phyloP scores from a whole-genome alignment of 441 rosid species.

The Capsella rubella region DNA sequence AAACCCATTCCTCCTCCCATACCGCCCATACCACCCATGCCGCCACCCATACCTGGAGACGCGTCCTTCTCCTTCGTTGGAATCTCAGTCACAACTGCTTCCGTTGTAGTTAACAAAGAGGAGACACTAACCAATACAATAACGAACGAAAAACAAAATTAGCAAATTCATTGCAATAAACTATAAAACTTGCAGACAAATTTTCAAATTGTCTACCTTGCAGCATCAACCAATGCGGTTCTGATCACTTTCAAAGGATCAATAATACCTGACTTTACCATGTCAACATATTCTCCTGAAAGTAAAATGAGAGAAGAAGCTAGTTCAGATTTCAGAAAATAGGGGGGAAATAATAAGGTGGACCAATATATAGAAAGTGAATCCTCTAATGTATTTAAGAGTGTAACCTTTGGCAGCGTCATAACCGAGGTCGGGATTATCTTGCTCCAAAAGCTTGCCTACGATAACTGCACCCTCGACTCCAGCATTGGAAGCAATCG shows the following conservation, averaged over 20 bases:
- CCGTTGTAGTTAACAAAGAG: conserved; percentile 68
- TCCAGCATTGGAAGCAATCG: conserved; percentile 86
- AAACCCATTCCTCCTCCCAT: conserved; percentile 63
- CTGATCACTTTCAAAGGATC: conserved; percentile 78
- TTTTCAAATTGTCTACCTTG: conserved; percentile 48
- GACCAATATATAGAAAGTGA: background rate
- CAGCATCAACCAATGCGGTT: conserved; percentile 74
- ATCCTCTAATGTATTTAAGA: conserved; percentile 4
- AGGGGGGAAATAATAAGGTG: background rate
- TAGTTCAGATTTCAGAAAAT: background rate
- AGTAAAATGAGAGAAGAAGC: background rate
- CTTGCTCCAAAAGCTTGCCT: conserved; percentile 88
- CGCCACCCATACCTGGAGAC: conserved; percentile 46
- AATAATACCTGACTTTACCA: conserved; percentile 70
- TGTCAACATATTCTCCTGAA: conserved; percentile 73
- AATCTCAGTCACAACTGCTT: conserved; percentile 61
- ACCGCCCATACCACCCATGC: conserved; percentile 51
- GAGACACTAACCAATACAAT: conserved; percentile 48
- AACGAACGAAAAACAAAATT: background rate
- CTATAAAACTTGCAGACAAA: background rate
- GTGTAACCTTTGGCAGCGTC: conserved; percentile 87
- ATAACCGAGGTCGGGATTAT: conserved; percentile 76
- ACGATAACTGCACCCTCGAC: conserved; percentile 90
- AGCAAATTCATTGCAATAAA: background rate
- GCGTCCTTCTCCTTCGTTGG: conserved; percentile 59